Percentiles rank a stretch among this genome's conserved stretches.
Evolutionary conservation across 106 monocot species (phyloP).

Genomic region (Vanilla planifolia): DNA sequence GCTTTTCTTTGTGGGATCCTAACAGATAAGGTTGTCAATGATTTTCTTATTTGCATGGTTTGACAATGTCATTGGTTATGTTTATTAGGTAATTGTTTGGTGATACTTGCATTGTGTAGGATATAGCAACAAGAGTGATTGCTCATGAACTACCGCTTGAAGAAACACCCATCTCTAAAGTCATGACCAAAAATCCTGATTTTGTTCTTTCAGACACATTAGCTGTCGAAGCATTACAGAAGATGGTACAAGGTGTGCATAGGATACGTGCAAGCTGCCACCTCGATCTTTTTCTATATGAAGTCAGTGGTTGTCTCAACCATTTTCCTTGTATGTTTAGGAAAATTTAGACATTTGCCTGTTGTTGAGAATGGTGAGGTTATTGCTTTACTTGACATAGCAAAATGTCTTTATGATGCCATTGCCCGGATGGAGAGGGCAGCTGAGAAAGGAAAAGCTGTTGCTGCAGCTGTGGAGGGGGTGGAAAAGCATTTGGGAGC

Average conservation of each 20-base stretch:
- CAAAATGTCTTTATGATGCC: conserved; percentile 76
- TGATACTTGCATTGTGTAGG: conserved; percentile 22
- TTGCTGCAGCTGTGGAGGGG: conserved; percentile 76
- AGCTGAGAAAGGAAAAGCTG: conserved; percentile 72
- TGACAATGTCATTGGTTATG: neutral
- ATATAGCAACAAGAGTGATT: conserved; percentile 24
- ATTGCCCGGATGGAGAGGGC: conserved; percentile 73
- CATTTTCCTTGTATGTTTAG: conserved; percentile 17
- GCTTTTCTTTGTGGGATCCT: conserved; percentile 71
- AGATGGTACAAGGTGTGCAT: conserved; percentile 61
- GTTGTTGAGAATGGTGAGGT: conserved; percentile 54
- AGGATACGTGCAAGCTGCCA: neutral
- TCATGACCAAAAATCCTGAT: conserved; percentile 60
- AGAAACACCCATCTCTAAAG: conserved; percentile 38
- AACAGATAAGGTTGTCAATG: conserved; percentile 46
- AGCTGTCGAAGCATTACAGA: conserved; percentile 73
- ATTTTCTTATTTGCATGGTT: neutral
- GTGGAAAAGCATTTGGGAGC: conserved; percentile 74
- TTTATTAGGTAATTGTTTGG: neutral
- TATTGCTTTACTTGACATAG: conserved; percentile 69
- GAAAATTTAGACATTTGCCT: conserved; percentile 31
- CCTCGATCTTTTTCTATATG: conserved; percentile 4
- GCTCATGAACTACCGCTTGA: conserved; percentile 25
- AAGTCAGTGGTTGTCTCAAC: conserved; percentile 2
- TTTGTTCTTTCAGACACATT: conserved; percentile 75